Percentiles rank a stretch among this genome's conserved stretches.
Conservation (phyloP, 148 eudicot species). For the Camellia japonica region DNA sequence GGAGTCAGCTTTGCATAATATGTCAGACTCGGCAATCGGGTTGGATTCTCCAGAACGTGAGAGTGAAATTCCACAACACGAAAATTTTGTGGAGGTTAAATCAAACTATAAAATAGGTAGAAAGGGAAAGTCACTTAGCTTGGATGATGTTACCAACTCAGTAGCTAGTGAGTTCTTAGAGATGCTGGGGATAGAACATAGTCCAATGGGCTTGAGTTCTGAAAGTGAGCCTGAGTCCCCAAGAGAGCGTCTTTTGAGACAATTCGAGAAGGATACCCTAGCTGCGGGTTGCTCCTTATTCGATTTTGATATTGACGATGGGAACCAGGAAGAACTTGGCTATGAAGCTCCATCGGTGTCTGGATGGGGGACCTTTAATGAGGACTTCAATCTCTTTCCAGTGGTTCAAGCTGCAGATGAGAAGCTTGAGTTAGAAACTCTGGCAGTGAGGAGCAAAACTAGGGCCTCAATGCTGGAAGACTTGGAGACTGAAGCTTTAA, state of each 20-base stretch:
- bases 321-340: constrained; percentile 28
- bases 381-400: constrained; percentile 31
- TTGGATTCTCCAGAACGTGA: constrained; percentile 49
- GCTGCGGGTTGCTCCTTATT: constrained; percentile 59
- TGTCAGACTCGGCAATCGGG: constrained; percentile 47
- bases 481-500: constrained; percentile 75
- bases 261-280: constrained; percentile 81
- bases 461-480: constrained; percentile 64
- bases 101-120: constrained; percentile 28
- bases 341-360: constrained; percentile 33
- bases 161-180: constrained; percentile 72
- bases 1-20: constrained; percentile 58
- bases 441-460: constrained; percentile 35
- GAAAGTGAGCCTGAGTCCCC: constrained; percentile 82
- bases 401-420: constrained; percentile 13
- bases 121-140: constrained; percentile 49
- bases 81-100: constrained; percentile 29
- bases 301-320: constrained; percentile 37
- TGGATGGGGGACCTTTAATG: constrained; percentile 26
- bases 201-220: constrained; percentile 52
- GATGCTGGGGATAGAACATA: constrained; percentile 61
- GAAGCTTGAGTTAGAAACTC: constrained; percentile 26
- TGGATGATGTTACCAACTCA: constrained; percentile 59
- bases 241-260: constrained; percentile 65
- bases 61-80: constrained; percentile 35